A percentile compares a stretch with the other conserved stretches of the same genome.
These are phyloP conservation scores for Arachnomyces sp. DNA, from an alignment of 2,329 filamentous ascomycete species.

Conservation along the genomic window DNA sequence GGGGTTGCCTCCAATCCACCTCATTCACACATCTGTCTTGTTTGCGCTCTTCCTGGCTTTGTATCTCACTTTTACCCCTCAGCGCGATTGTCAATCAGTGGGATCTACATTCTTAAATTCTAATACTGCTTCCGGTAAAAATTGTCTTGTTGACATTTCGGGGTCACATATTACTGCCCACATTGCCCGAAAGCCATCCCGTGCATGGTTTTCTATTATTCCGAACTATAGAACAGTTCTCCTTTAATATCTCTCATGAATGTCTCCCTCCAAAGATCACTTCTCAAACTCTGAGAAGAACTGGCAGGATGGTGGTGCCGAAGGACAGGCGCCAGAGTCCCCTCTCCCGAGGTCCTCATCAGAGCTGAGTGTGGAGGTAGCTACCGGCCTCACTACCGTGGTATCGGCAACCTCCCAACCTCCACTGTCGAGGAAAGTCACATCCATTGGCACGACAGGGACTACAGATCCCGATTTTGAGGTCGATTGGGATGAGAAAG, in stretches of 20 bases:
- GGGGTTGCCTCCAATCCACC: too few relatives aligned
- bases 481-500: constrained; percentile 59
- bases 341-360: constrained; percentile 18
- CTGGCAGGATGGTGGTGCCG: constrained; percentile 12
- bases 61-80: too few relatives aligned
- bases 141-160: too few relatives aligned
- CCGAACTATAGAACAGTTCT: constrained; percentile 7
- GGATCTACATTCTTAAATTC: too few relatives aligned
- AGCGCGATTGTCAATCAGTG: too few relatives aligned
- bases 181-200: constrained; percentile 11
- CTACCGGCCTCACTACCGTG: neutral
- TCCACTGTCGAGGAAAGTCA: constrained; percentile 32
- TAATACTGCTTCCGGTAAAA: constrained; percentile 7
- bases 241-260: constrained; percentile 9
- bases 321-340: constrained; percentile 12
- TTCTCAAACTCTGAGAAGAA: constrained; percentile 15
- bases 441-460: constrained; percentile 37
- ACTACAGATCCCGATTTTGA: constrained; percentile 56
- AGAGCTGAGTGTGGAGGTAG: constrained; percentile 8
- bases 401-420: constrained; percentile 24
- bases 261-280: constrained; percentile 15
- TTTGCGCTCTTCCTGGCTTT: too few relatives aligned
- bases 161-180: too few relatives aligned
- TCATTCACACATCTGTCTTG: too few relatives aligned
- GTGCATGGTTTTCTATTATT: neutral